Evolutionary conservation across 1,139 yeast species (phyloP).

Genomic region (Candida labiduridarum): DNA sequence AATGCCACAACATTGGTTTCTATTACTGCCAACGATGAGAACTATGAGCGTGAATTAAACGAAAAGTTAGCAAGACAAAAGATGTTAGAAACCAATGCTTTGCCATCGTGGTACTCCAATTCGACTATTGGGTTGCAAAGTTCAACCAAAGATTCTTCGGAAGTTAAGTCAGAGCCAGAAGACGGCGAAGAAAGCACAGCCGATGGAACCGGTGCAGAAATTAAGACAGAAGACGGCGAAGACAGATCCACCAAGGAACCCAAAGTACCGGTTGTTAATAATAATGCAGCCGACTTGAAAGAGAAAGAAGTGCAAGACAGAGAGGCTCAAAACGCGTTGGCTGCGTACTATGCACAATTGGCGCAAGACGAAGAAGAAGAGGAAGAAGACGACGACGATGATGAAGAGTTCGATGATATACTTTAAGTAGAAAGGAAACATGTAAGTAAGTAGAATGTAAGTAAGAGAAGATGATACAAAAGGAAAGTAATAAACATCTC

Average conservation of each 20-base stretch:
- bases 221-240: neutral
- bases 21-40: slow-evolving; percentile 89
- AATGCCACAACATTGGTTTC: slow-evolving; percentile 83
- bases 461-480: neutral
- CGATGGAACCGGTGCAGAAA: slow-evolving; percentile 2
- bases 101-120: slow-evolving; percentile 94
- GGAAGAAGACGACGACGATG: slow-evolving; percentile 65
- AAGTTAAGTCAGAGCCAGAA: slow-evolving; percentile 10
- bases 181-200: slow-evolving; percentile 17
- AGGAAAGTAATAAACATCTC: too few species aligned
- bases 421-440: slow-evolving; percentile 4
- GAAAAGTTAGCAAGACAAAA: slow-evolving; percentile 70
- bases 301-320: slow-evolving; percentile 47
- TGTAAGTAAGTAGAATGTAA: neutral
- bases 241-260: neutral
- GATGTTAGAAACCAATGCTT: slow-evolving; percentile 87
- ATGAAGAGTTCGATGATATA: slow-evolving; percentile 41
- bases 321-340: slow-evolving; percentile 76
- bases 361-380: slow-evolving; percentile 65
- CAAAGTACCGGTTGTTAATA: neutral
- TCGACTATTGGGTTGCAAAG: slow-evolving; percentile 77
- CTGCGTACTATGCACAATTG: slow-evolving; percentile 75
- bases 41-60: slow-evolving; percentile 63
- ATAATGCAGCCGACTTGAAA: neutral
- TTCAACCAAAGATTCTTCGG: slow-evolving; percentile 9